Conservation (phyloP, 2,329 filamentous ascomycete genomes). For the Cladophialophora chaetospira region DNA sequence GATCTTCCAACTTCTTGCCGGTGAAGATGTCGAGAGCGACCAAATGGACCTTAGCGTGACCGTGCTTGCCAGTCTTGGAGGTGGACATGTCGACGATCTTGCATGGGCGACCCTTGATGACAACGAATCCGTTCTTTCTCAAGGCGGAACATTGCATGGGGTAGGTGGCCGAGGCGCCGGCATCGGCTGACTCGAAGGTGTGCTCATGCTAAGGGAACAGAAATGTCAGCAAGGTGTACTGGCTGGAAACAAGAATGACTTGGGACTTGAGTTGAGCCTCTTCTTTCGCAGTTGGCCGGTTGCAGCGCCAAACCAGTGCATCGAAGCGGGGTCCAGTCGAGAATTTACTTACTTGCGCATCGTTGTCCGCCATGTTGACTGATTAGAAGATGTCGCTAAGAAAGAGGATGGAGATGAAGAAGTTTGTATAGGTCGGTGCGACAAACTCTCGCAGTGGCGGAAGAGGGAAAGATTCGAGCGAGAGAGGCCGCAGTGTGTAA, state of each 20-base stretch:
- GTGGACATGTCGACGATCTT: constrained; percentile 99
- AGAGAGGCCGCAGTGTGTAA: no score
- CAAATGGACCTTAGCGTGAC: constrained; percentile 99
- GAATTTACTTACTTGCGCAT: constrained; percentile 60
- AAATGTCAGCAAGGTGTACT: constrained; percentile 27
- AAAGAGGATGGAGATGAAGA: constrained; percentile 30
- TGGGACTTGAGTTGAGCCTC: constrained; percentile 31
- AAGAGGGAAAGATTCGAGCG: constrained; percentile 29
- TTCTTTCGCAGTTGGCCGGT: constrained; percentile 30
- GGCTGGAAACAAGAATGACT: constrained; percentile 25
- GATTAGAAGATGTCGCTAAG: constrained; percentile 29
- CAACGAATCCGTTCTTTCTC: constrained; percentile 98
- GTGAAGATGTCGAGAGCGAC: constrained; percentile 99
- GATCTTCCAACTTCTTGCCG: constrained; percentile 98
- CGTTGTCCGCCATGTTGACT: constrained; percentile 63
- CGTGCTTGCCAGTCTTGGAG: constrained; percentile 99
- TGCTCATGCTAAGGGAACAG: constrained; percentile 61
- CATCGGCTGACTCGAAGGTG: constrained; percentile 91
- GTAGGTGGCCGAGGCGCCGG: constrained; percentile 90
- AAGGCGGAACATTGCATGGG: constrained; percentile 99
- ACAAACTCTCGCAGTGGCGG: constrained; percentile 25
- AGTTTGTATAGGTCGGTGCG: constrained; percentile 25
- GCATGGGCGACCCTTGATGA: constrained; percentile 98
- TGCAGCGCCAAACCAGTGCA: constrained; percentile 19
- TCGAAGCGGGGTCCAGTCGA: constrained; percentile 31